Percentiles rank a stretch among this genome's conserved stretches.
These are phyloP conservation scores for Acer negundo DNA, from an alignment of 345 rosid genomes.

Conservation along the genomic window DNA sequence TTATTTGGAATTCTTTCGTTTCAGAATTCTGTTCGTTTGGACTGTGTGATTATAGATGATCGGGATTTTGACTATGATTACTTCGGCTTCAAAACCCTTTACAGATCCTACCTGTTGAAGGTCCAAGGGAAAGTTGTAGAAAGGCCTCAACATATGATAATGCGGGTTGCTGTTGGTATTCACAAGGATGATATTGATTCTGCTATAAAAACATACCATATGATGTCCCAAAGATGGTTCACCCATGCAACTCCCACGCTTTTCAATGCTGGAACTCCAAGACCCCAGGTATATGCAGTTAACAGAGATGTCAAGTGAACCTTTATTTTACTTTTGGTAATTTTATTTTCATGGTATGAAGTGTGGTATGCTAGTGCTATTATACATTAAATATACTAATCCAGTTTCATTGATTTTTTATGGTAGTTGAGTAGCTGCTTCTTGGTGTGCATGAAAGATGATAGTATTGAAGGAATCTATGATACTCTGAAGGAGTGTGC, in stretches of 20 bases:
- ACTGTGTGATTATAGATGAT: conserved; percentile 84
- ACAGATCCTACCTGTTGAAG: conserved; percentile 82
- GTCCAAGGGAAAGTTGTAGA: conserved; percentile 86
- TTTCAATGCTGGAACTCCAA: conserved; percentile 90
- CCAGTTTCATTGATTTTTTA: not conserved
- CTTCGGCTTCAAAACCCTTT: conserved; percentile 90
- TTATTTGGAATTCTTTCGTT: not conserved
- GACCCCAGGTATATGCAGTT: conserved; percentile 57
- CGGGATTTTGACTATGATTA: conserved; percentile 90
- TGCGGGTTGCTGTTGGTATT: conserved; percentile 92
- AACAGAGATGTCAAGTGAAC: not conserved
- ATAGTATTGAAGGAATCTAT: conserved; percentile 90
- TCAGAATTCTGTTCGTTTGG: conserved; percentile 73
- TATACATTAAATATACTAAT: not conserved
- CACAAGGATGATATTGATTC: conserved; percentile 78
- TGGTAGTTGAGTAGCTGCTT: conserved; percentile 90
- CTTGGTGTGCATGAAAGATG: conserved; percentile 86
- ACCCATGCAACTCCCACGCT: conserved; percentile 96
- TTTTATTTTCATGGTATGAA: not conserved
- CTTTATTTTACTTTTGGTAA: too few relatives aligned
- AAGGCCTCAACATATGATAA: conserved; percentile 91
- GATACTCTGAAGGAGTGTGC: conserved; percentile 94
- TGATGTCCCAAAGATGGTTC: conserved; percentile 94
- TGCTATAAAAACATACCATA: conserved; percentile 71
- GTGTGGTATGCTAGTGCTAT: too few relatives aligned